Conservation (phyloP, 257 asterid species). For the Nicotiana undulata region DNA sequence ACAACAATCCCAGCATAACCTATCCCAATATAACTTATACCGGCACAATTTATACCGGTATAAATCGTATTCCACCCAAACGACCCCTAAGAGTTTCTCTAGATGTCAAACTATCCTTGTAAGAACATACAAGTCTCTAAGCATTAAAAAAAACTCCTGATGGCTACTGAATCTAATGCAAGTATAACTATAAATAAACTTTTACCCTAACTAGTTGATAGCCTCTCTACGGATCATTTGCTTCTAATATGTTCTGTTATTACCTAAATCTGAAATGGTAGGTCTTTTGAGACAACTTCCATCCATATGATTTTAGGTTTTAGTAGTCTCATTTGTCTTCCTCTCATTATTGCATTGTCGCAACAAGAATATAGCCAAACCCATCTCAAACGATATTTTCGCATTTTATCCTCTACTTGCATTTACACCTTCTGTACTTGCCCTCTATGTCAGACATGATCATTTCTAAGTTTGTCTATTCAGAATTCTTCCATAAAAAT, state of each 20-base stretch:
- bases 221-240: not conserved
- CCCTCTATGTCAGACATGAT: not conserved
- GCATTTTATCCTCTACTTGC: not conserved
- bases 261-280: not conserved
- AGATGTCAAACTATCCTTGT: not conserved
- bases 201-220: not conserved
- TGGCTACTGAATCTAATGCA: not conserved
- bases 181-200: not conserved
- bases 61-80: too few relatives aligned
- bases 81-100: too few relatives aligned
- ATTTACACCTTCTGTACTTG: not conserved
- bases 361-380: not conserved
- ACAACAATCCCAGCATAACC: too few relatives aligned
- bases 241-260: not conserved
- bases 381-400: not conserved
- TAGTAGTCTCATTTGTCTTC: not conserved
- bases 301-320: not conserved
- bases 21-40: too few relatives aligned
- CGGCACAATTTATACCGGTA: too few relatives aligned
- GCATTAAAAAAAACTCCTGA: not conserved
- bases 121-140: not conserved
- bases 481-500: not conserved
- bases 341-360: not conserved
- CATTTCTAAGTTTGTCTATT: not conserved
- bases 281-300: not conserved